Evolutionary conservation across 345 rosid species (phyloP).

Genomic region (Moringa oleifera): DNA sequence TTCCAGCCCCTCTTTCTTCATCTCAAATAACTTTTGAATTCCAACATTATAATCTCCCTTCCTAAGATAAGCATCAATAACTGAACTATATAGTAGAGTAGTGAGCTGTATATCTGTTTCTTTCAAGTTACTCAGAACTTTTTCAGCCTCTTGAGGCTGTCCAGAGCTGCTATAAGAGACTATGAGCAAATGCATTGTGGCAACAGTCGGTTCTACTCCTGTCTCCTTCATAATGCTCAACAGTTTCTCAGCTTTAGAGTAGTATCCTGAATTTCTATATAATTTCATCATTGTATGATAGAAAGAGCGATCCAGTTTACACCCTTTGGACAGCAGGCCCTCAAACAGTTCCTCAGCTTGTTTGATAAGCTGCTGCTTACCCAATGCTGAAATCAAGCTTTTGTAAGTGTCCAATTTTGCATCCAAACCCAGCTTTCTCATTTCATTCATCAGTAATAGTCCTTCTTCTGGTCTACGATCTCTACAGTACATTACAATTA

Average conservation of each 20-base stretch:
- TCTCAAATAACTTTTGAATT: slow-evolving; percentile 64
- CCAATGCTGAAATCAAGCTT: slow-evolving; percentile 88
- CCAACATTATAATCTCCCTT: slow-evolving; percentile 63
- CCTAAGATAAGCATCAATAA: slow-evolving; percentile 82
- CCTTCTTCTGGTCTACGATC: slow-evolving; percentile 89
- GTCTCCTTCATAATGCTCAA: slow-evolving; percentile 69
- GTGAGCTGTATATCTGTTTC: slow-evolving; percentile 56
- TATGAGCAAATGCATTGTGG: slow-evolving; percentile 98
- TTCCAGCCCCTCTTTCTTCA: slow-evolving; percentile 73
- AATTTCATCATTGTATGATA: slow-evolving; percentile 93
- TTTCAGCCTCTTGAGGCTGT: slow-evolving; percentile 83
- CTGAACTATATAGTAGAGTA: slow-evolving; percentile 76
- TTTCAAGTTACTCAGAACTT: slow-evolving; percentile 64
- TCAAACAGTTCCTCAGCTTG: slow-evolving; percentile 80
- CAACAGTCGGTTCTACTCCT: slow-evolving; percentile 70
- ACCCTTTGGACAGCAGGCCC: slow-evolving; percentile 56
- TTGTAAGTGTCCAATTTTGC: slow-evolving; percentile 85
- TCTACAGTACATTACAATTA: slow-evolving; percentile 85
- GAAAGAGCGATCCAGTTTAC: slow-evolving; percentile 81
- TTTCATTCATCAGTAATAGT: slow-evolving; percentile 62
- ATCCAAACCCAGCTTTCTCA: slow-evolving; percentile 63
- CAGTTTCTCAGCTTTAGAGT: slow-evolving; percentile 70
- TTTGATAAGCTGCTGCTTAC: slow-evolving; percentile 57
- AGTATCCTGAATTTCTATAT: slow-evolving; percentile 61
- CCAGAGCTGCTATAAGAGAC: slow-evolving; percentile 86